Evolutionary conservation across 176 grass and related monocot genomes (phyloP), one percentile per base, ranked within the genome.

Genomic region (Carex scoparia): DNA sequence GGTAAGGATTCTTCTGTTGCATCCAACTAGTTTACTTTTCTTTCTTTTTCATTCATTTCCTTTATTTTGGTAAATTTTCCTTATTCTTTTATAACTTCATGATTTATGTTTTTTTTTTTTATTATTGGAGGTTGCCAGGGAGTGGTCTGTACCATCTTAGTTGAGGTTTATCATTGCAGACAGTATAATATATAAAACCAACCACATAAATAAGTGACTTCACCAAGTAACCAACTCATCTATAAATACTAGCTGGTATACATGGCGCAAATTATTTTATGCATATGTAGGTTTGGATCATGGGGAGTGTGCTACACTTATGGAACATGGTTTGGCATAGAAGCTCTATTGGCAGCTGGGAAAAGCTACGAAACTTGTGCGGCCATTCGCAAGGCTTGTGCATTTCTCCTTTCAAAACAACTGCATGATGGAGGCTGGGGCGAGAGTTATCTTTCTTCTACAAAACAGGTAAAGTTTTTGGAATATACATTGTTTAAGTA

Each of bases 221-320:
- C 40, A 38, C 18, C 19, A 82, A 12, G 14, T 27, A 28, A 65
- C 1, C 13, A 67, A 55, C 9, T 68, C 15, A 68, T 42, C 3
- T 65, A 48, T 63, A 49, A 32, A 14, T 81, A 42, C 10, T n/a
- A n/a, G 13, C n/a, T 59, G 40, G 16, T 48, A 9, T 7, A 31
- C 5, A 56, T 2, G 18, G 40, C 48, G 23, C 48, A 72, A 72
- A 44, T 60, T 64, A 80, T 81, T 23, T 28, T 33, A 65, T 66
- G 58, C 15, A 62, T 44, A 38, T 64, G 33, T 78, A 91, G 90
- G 90, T 91, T 74, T 81, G 90, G 90, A 64, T 84, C 87, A 23
- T 91, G 90, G 90, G 90, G 44, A 74, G 73, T 87, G 65, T 91
- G 90, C 79, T 91, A 88, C 48, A 91, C 87, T 8, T 87, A 91